phyloP scores from a whole-genome alignment of 306 rosid species.

The Prosopis cineraria region DNA sequence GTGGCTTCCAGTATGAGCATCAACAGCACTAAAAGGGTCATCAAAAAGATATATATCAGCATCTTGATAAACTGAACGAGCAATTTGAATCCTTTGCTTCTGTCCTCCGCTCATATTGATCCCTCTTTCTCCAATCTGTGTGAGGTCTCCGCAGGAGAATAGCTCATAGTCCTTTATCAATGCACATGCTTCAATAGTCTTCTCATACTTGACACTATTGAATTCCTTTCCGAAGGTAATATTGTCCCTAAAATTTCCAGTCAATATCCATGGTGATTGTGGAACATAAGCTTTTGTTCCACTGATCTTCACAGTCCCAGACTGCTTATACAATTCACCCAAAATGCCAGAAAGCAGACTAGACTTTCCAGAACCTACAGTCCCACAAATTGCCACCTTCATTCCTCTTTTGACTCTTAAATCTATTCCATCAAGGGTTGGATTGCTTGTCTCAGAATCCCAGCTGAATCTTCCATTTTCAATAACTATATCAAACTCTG shows the following conservation, averaged over 20 bases:
- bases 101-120: constrained; percentile 99
- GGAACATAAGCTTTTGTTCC: constrained; percentile 95
- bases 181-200: constrained; percentile 84
- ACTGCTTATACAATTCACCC: constrained; percentile 78
- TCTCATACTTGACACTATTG: constrained; percentile 56
- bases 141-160: constrained; percentile 78
- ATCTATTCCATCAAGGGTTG: constrained; percentile 68
- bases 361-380: constrained; percentile 93
- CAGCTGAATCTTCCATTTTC: constrained; percentile 82
- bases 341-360: constrained; percentile 73
- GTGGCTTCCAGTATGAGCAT: constrained; percentile 96
- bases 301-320: constrained; percentile 78
- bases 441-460: constrained; percentile 60
- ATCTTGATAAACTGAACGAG: constrained; percentile 89
- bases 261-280: constrained; percentile 91
- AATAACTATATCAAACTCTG: constrained; percentile 62
- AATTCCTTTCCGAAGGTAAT: constrained; percentile 80
- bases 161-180: constrained; percentile 85
- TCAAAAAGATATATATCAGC: constrained; percentile 88
- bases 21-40: constrained; percentile 97
- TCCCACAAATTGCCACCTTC: constrained; percentile 96
- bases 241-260: constrained; percentile 84
- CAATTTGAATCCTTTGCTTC: constrained; percentile 94
- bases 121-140: constrained; percentile 97
- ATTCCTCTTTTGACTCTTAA: constrained; percentile 84